phyloP scores from a whole-genome alignment of 495 filamentous ascomycete species.

The Penicillium canariense region DNA sequence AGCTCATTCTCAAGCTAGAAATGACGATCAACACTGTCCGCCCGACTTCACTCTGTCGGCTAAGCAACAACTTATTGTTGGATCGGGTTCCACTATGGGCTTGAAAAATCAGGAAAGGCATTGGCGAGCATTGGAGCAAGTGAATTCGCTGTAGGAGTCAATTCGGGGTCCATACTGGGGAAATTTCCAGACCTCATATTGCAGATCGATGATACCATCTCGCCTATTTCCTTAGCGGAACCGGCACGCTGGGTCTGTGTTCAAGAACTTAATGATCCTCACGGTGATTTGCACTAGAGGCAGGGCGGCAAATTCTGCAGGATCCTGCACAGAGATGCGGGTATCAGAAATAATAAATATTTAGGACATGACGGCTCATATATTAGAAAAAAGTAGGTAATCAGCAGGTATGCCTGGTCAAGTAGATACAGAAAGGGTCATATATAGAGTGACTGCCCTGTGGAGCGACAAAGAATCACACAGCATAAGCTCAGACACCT shows the following conservation, averaged over 20 bases:
- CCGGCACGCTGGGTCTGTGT: background rate
- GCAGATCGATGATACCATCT: too few species aligned
- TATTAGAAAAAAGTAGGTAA: conserved; percentile 5
- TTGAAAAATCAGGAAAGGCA: background rate
- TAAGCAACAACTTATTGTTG: background rate
- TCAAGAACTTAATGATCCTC: background rate
- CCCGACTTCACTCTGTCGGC: background rate
- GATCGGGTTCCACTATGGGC: background rate
- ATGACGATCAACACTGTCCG: too few species aligned
- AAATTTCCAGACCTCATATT: background rate
- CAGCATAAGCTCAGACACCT: conserved; percentile 1
- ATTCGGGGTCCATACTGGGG: background rate
- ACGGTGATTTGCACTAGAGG: background rate
- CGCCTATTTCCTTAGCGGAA: background rate
- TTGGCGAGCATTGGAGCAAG: background rate
- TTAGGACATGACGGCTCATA: background rate
- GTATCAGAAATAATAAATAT: background rate
- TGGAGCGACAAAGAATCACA: background rate
- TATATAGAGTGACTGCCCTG: conserved; percentile 8
- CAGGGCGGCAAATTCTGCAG: background rate
- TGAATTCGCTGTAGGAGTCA: background rate
- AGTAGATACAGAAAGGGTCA: background rate
- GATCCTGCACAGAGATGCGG: background rate
- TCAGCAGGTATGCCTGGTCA: background rate
- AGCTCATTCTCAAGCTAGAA: background rate